Base-by-base conservation (phyloP, 176 grass and related monocot genomes). In the Olyra latifolia region DNA sequence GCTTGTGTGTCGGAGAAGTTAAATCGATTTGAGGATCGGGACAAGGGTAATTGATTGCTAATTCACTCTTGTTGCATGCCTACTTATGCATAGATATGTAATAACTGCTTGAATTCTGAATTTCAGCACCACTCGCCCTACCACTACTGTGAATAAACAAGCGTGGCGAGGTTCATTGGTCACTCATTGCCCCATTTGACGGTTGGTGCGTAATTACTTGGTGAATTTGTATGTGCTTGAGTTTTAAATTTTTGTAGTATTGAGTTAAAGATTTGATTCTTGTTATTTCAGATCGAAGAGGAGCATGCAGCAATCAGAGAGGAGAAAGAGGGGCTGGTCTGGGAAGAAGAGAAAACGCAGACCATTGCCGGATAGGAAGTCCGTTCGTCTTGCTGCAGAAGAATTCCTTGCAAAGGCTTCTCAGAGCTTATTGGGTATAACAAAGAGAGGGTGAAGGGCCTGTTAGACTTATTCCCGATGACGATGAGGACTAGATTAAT, bases 401-500 rank as follows among this genome's bases (percentile, higher is more conserved):
- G 96, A 99, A 66, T 99, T 99, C 76, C 90, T 99, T 53, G 81
- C 88, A 49, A 99, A 99, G 77, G 96, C 92, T 55, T 29, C 92
- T 62, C 84, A 85, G 62, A 99, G 70, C 96, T 99, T 76, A 70
- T 78, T 71, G 82, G 86, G 19, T 68, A 58, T 69, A 81, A 63
- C 58, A 70, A 83, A 13, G 87, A 84, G 15, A 81, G 66, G 30
- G 55, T 93, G 71, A 93, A 91, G 77, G 92, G 96, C 16, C 96
- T 72, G 32, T 93, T 71, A 88, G 76, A 84, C 69, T 69, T 53
- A 28, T 83, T 69, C 17, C 88, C 52, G 92, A 92, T 69, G 82
- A 94, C 57, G 89, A 94, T 16, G 82, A 90, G 63, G 89, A 94
- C 40, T 79, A 94, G 63, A 67, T 83, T 24, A 35, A 40, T n/a